These are phyloP conservation scores for Dissophora ornata DNA, from an alignment of 192 early-diverging fungal species.

Conservation along the genomic window DNA sequence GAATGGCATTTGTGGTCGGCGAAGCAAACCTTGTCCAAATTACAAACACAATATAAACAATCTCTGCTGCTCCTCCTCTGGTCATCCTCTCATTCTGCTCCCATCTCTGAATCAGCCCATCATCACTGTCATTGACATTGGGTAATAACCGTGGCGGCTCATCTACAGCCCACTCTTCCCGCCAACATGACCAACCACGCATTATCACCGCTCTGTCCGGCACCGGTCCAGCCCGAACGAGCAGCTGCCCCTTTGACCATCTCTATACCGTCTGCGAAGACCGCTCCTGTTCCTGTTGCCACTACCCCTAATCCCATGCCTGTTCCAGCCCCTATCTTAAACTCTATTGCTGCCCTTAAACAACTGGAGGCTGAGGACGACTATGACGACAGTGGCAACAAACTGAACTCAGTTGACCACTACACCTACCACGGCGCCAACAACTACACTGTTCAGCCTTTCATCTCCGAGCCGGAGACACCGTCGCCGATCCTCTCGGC, in stretches of 20 bases:
- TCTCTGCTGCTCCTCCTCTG: too few species aligned
- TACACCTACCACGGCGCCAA: constrained; percentile 3
- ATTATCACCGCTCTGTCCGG: not conserved
- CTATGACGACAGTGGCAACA: not conserved
- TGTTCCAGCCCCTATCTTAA: constrained; percentile 2
- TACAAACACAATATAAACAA: too few species aligned
- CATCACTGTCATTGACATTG: too few species aligned
- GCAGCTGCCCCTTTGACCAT: not conserved
- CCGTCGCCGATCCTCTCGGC: constrained; percentile 45
- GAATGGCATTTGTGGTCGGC: too few species aligned
- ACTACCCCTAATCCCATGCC: too few species aligned
- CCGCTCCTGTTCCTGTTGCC: not conserved
- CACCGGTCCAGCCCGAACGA: too few species aligned
- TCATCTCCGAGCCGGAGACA: constrained; percentile 21
- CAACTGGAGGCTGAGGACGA: not conserved
- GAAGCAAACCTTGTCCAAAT: too few species aligned
- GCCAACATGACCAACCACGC: not conserved
- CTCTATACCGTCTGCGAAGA: constrained; percentile 9
- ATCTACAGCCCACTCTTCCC: too few species aligned
- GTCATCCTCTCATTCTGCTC: too few species aligned
- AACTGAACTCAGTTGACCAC: not conserved
- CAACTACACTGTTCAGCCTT: constrained; percentile 17
- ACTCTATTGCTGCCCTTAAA: not conserved
- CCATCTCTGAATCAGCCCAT: too few species aligned
- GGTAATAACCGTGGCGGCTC: too few species aligned